Percentiles rank a stretch among this genome's conserved stretches.
These are phyloP conservation scores for Cephaloascus fragrans DNA, from an alignment of 805 yeast genomes.

Conservation along the genomic window DNA sequence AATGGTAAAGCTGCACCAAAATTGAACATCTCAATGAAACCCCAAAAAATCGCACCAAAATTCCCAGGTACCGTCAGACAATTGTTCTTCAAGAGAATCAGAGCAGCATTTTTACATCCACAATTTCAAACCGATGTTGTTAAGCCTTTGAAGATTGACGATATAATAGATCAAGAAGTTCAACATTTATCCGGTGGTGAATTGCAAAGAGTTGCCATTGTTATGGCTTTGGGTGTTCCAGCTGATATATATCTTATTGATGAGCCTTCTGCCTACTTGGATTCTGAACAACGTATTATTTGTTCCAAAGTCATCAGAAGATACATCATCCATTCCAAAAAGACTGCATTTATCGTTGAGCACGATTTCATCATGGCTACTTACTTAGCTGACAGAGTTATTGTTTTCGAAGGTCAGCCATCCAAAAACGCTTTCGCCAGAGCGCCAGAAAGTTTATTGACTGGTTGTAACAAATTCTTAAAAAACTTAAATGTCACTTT, in stretches of 20 bases:
- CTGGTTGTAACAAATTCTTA: slow-evolving; percentile 96
- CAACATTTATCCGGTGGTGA: slow-evolving; percentile 99
- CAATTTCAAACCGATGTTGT: slow-evolving; percentile 98
- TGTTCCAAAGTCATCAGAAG: slow-evolving; percentile 98
- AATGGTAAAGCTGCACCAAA: slow-evolving; percentile 71
- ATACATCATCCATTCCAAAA: slow-evolving; percentile 90
- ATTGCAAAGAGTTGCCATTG: slow-evolving; percentile 98
- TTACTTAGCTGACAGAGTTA: slow-evolving; percentile 95
- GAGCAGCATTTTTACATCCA: slow-evolving; percentile 88
- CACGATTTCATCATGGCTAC: slow-evolving; percentile 99
- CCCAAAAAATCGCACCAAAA: slow-evolving; percentile 98
- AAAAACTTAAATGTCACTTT: slow-evolving; percentile 96
- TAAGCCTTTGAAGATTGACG: slow-evolving; percentile 89
- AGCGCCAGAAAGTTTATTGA: slow-evolving; percentile 84
- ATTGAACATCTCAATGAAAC: slow-evolving; percentile 93
- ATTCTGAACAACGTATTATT: slow-evolving; percentile 98
- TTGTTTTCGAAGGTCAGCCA: slow-evolving; percentile 95
- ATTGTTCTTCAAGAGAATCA: slow-evolving; percentile 91
- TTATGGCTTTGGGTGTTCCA: slow-evolving; percentile 82
- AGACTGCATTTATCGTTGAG: slow-evolving; percentile 98
- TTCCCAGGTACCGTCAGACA: slow-evolving; percentile 98
- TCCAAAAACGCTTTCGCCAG: slow-evolving; percentile 79
- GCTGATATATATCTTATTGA: slow-evolving; percentile 97
- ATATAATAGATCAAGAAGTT: slow-evolving; percentile 94
- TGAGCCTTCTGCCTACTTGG: slow-evolving; percentile 98